Evolutionary conservation across 1,139 yeast genomes (phyloP).

Genomic region (Nakaseomyces bracarensis): DNA sequence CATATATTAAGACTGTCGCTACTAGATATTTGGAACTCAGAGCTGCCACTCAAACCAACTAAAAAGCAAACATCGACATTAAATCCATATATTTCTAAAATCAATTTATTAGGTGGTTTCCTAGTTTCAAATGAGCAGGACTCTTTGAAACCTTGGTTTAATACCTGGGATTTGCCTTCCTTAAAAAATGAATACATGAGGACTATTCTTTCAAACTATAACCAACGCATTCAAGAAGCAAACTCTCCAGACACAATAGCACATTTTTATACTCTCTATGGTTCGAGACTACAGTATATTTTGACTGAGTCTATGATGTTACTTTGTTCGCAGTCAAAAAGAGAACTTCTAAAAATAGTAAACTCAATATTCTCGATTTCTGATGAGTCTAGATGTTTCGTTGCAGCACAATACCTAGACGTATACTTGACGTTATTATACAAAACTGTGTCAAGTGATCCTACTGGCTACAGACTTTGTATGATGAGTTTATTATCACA

Average conservation of each 20-base stretch:
- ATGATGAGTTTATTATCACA: constrained; percentile 70
- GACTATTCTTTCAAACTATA: constrained; percentile 38
- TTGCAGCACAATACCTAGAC: constrained; percentile 76
- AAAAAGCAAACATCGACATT: constrained; percentile 4
- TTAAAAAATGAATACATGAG: constrained; percentile 33
- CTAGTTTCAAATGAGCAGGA: constrained; percentile 20
- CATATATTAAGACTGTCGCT: constrained; percentile 22
- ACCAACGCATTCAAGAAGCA: constrained; percentile 37
- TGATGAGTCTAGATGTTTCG: constrained; percentile 46
- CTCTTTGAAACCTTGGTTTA: constrained; percentile 21
- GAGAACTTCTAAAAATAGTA: constrained; percentile 56
- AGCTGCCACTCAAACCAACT: neutral
- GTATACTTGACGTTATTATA: constrained; percentile 74
- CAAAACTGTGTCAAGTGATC: constrained; percentile 50
- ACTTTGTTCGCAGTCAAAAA: constrained; percentile 61
- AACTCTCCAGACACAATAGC: constrained; percentile 19
- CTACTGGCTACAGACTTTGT: constrained; percentile 76
- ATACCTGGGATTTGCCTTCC: constrained; percentile 26
- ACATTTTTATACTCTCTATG: constrained; percentile 39
- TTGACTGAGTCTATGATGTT: constrained; percentile 39
- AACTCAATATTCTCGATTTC: constrained; percentile 65
- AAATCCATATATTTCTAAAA: constrained; percentile 17
- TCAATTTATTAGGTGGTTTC: constrained; percentile 25
- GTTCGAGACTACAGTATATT: constrained; percentile 73
- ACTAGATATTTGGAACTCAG: constrained; percentile 21